Evolutionary conservation across 768 basidiomycete genomes (phyloP).

Genomic region (Porpolomopsis calyptriformis): DNA sequence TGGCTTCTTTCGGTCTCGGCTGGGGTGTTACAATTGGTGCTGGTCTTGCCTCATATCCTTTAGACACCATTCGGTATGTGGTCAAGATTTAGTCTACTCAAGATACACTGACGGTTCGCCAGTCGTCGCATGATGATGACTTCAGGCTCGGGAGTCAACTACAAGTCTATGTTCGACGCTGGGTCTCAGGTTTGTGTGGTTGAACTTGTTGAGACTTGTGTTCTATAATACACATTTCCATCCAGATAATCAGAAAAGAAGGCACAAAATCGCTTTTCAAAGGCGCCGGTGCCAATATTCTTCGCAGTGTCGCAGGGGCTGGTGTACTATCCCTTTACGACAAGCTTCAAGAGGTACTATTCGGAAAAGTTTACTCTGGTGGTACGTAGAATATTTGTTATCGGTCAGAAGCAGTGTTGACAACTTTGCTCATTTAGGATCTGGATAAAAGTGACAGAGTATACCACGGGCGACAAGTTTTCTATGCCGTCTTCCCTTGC

Average conservation of each 20-base stretch:
- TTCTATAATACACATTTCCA: not conserved
- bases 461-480: not conserved
- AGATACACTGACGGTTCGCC: conserved; percentile 17
- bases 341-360: conserved; percentile 92
- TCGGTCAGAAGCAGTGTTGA: conserved; percentile 1
- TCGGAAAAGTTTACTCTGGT: conserved; percentile 99
- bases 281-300: conserved; percentile 92
- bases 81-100: not conserved
- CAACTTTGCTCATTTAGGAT: conserved; percentile 22
- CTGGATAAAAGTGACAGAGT: conserved; percentile 29
- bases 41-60: conserved; percentile 95
- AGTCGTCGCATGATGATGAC: conserved; percentile 99
- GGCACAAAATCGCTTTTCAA: conserved; percentile 95
- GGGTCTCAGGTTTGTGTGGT: conserved; percentile 51
- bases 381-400: conserved; percentile 33
- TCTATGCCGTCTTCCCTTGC: conserved; percentile 11
- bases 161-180: conserved; percentile 99
- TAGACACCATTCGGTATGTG: conserved; percentile 78
- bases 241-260: conserved; percentile 82
- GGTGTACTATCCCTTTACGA: conserved; percentile 99
- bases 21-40: conserved; percentile 99
- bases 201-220: not conserved
- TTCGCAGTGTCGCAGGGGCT: conserved; percentile 99
- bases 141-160: conserved; percentile 88
- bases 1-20: conserved; percentile 93